Conservation (phyloP, 805 yeast species). For the Yarrowia bubula region DNA sequence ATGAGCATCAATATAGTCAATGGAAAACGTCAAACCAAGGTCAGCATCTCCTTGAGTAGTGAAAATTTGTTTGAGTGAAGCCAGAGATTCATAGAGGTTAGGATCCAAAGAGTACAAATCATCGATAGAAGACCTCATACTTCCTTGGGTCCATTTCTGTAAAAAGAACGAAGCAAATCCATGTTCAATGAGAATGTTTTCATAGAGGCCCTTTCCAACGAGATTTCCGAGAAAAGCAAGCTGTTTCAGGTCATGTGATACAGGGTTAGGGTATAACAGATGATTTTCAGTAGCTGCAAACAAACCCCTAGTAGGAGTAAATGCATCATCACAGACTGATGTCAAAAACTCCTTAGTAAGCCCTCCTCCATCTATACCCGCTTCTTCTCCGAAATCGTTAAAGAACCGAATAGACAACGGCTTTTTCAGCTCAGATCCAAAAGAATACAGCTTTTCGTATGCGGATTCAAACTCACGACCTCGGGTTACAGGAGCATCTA, state of each 20-base stretch:
- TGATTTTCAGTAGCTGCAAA: constrained; percentile 51
- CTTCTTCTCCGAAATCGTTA: constrained; percentile 75
- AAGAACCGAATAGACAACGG: constrained; percentile 62
- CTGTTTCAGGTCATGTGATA: constrained; percentile 41
- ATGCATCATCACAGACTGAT: constrained; percentile 65
- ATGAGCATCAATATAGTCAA: constrained; percentile 49
- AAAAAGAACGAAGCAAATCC: constrained; percentile 85
- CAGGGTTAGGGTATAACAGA: constrained; percentile 73
- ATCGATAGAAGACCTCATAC: constrained; percentile 58
- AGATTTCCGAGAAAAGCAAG: constrained; percentile 73
- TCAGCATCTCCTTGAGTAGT: constrained; percentile 55
- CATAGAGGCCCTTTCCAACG: constrained; percentile 86
- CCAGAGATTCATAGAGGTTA: constrained; percentile 60
- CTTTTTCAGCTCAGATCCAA: constrained; percentile 58
- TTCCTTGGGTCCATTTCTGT: constrained; percentile 54
- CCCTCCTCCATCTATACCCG: constrained; percentile 97
- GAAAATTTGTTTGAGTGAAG: constrained; percentile 50
- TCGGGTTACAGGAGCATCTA: constrained; percentile 60
- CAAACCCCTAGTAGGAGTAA: constrained; percentile 44
- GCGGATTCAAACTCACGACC: constrained; percentile 76
- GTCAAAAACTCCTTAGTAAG: constrained; percentile 87
- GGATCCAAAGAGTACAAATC: constrained; percentile 72
- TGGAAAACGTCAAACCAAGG: constrained; percentile 65
- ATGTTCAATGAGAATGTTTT: constrained; percentile 74
- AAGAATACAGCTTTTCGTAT: constrained; percentile 51